Evolutionary conservation across 495 filamentous ascomycete genomes (phyloP).

Genomic region (Rhypophila decipiens): DNA sequence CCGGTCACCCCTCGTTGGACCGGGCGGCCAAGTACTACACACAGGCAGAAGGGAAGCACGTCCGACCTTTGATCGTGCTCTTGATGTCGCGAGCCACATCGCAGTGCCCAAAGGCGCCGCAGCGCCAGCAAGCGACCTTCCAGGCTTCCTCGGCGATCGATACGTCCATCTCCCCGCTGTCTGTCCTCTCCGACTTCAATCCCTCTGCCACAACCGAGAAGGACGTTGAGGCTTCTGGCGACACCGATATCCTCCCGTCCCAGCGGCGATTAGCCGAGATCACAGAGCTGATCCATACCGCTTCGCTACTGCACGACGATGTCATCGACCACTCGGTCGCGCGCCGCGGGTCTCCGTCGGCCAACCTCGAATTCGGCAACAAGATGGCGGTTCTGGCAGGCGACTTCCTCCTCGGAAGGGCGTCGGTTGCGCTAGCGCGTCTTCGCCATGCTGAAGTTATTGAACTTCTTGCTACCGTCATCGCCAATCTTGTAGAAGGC

Average conservation of each 20-base stretch:
- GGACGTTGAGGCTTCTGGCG: slow-evolving; percentile 40
- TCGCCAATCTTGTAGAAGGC: slow-evolving; percentile 94
- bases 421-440: slow-evolving; percentile 87
- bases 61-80: slow-evolving; percentile 86
- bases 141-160: slow-evolving; percentile 53
- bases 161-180: slow-evolving; percentile 65
- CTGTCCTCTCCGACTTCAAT: slow-evolving; percentile 76
- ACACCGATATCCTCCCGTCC: slow-evolving; percentile 80
- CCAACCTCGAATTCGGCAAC: slow-evolving; percentile 91
- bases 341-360: slow-evolving; percentile 74
- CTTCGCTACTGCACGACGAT: slow-evolving; percentile 94
- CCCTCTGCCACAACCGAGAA: slow-evolving; percentile 53
- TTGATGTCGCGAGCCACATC: slow-evolving; percentile 93
- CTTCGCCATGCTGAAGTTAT: slow-evolving; percentile 88
- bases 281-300: slow-evolving; percentile 93
- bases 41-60: slow-evolving; percentile 92
- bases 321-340: slow-evolving; percentile 89
- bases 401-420: slow-evolving; percentile 87
- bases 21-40: slow-evolving; percentile 98
- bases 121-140: slow-evolving; percentile 27
- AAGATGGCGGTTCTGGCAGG: slow-evolving; percentile 98
- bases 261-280: slow-evolving; percentile 92
- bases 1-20: slow-evolving; percentile 87
- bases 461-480: slow-evolving; percentile 90
- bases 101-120: slow-evolving; percentile 59